phyloP scores from a whole-genome alignment of 345 rosid genomes.

The Cardamine resedifolia region DNA sequence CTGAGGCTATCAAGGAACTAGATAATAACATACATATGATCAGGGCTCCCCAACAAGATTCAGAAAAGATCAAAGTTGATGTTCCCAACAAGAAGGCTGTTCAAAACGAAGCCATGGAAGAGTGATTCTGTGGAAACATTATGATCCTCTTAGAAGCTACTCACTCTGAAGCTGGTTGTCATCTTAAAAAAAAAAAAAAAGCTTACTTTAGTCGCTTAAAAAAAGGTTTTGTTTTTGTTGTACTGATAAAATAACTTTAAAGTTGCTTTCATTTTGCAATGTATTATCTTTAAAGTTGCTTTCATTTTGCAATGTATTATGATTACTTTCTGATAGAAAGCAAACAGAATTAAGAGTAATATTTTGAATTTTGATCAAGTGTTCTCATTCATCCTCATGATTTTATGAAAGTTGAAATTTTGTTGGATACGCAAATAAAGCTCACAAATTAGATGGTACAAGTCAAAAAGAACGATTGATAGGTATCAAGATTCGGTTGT shows the following conservation, averaged over 20 bases:
- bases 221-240: not conserved
- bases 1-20: conserved; percentile 46
- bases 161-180: not conserved
- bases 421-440: too few species aligned
- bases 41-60: conserved; percentile 40
- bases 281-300: too few species aligned
- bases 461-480: too few species aligned
- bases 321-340: not conserved
- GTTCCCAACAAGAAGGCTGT: conserved; percentile 43
- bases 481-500: too few species aligned
- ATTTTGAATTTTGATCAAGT: too few species aligned
- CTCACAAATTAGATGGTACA: too few species aligned
- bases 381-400: too few species aligned
- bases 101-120: conserved; percentile 72
- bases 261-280: not conserved
- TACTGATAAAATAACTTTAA: not conserved
- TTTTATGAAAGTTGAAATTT: too few species aligned
- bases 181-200: not conserved
- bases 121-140: conserved; percentile 41
- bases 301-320: conserved; percentile 16
- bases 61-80: conserved; percentile 54
- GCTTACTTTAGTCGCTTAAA: not conserved
- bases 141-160: not conserved
- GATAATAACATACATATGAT: conserved; percentile 43
- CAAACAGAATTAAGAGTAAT: not conserved